Percentiles rank a stretch among this genome's conserved stretches.
These are phyloP conservation scores for Juncus inflexus DNA, from an alignment of 176 grass and related monocot genomes.

Conservation along the genomic window DNA sequence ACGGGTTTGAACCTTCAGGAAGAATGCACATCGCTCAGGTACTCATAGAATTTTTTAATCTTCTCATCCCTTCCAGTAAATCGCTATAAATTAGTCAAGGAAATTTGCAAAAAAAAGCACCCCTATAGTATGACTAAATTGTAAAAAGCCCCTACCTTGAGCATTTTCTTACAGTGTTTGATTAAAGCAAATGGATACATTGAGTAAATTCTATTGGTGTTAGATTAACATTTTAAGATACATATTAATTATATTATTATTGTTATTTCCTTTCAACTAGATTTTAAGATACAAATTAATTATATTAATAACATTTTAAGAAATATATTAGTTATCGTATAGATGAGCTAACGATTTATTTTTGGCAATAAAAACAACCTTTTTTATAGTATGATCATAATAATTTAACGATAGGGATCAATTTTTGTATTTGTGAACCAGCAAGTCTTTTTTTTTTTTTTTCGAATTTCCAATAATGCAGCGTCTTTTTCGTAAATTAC, in stretches of 20 bases:
- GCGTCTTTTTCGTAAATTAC: no score
- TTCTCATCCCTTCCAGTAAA: neutral
- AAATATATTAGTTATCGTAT: neutral
- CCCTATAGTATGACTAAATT: slow-evolving; percentile 60
- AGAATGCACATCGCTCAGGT: neutral
- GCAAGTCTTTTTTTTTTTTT: no score
- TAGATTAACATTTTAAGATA: no score
- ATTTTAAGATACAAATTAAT: neutral
- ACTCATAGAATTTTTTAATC: neutral
- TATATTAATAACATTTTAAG: neutral
- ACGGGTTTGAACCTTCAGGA: neutral
- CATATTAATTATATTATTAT: slow-evolving; percentile 5
- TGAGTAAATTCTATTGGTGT: no score
- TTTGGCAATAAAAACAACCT: neutral
- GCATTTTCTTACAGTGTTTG: neutral
- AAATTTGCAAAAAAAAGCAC: slow-evolving; percentile 38
- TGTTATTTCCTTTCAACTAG: neutral
- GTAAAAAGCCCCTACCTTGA: neutral
- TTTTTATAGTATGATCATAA: neutral
- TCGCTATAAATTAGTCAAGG: neutral
- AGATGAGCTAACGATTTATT: neutral
- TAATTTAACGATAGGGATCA: no score
- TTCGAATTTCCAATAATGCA: no score
- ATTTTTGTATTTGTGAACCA: no score
- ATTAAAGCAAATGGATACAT: neutral